These are phyloP conservation scores for Hypoxylon sp. DNA, from an alignment of 2,329 filamentous ascomycete genomes.

Conservation along the genomic window DNA sequence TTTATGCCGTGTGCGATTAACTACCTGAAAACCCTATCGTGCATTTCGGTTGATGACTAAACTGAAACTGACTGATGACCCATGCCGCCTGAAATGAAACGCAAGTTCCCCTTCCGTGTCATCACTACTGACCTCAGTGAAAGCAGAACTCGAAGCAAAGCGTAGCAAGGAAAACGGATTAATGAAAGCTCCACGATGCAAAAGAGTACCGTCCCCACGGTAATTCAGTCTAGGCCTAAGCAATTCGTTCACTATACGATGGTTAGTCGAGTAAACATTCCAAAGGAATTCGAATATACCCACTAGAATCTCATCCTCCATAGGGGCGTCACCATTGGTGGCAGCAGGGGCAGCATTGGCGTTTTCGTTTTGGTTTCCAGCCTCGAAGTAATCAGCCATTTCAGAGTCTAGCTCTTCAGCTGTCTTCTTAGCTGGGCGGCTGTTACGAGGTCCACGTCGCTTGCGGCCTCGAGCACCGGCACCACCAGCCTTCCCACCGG, in stretches of 20 bases:
- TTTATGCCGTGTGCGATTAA: slow-evolving; percentile 27
- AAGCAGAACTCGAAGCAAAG: slow-evolving; percentile 9
- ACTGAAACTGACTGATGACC: slow-evolving; percentile 15
- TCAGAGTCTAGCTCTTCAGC: slow-evolving; percentile 96
- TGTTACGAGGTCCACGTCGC: slow-evolving; percentile 67
- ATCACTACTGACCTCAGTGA: slow-evolving; percentile 19
- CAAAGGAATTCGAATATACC: slow-evolving; percentile 2
- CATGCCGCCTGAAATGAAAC: slow-evolving; percentile 16
- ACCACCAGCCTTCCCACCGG: slow-evolving; percentile 61
- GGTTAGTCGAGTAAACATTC: slow-evolving; percentile 23
- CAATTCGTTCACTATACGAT: slow-evolving; percentile 33
- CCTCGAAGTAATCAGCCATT: slow-evolving; percentile 94
- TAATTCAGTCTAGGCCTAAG: slow-evolving; percentile 2
- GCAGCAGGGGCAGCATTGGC: slow-evolving; percentile 63
- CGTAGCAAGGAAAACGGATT: slow-evolving; percentile 10
- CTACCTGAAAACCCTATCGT: slow-evolving; percentile 33
- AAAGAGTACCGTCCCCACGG: slow-evolving; percentile 6
- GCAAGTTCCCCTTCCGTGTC: slow-evolving; percentile 18
- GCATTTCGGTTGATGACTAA: slow-evolving; percentile 25
- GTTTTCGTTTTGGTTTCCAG: slow-evolving; percentile 62
- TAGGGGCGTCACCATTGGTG: slow-evolving; percentile 69
- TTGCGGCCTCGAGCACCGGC: slow-evolving; percentile 64
- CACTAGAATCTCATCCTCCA: slow-evolving; percentile 74
- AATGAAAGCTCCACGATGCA: slow-evolving; percentile 16
- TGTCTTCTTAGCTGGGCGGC: slow-evolving; percentile 85